These are phyloP conservation scores for Pachyrhizus erosus DNA, from an alignment of 306 rosid species.

Conservation along the genomic window DNA sequence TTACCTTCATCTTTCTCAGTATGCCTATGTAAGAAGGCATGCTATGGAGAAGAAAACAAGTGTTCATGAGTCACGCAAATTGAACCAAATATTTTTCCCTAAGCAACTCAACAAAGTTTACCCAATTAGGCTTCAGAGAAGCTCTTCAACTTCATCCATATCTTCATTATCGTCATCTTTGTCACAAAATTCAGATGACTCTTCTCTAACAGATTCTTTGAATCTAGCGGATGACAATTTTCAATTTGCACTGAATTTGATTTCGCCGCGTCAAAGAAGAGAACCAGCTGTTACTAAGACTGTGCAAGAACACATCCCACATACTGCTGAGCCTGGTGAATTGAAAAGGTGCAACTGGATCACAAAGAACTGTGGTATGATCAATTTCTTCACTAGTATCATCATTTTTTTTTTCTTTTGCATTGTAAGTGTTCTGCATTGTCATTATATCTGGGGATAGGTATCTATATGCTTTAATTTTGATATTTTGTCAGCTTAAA, in stretches of 20 bases:
- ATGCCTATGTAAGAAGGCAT: conserved; percentile 62
- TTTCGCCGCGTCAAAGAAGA: conserved; percentile 58
- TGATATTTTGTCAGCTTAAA: not conserved
- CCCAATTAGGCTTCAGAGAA: conserved; percentile 81
- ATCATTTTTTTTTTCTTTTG: not conserved
- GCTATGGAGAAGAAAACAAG: conserved; percentile 59
- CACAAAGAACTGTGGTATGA: conserved; percentile 78
- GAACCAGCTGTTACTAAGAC: conserved; percentile 46
- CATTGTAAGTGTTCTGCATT: not conserved
- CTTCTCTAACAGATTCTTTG: conserved; percentile 63
- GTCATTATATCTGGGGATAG: not conserved
- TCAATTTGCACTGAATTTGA: conserved; percentile 64
- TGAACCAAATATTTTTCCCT: conserved; percentile 55
- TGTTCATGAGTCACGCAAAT: conserved; percentile 57
- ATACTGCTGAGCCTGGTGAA: conserved; percentile 50
- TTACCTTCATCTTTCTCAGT: conserved; percentile 32
- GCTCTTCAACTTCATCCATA: conserved; percentile 70
- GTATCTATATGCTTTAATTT: not conserved
- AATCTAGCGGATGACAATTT: conserved; percentile 64
- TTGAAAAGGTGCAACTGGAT: conserved; percentile 91
- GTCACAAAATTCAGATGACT: conserved; percentile 84
- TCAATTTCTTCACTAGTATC: not conserved
- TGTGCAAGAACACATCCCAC: conserved; percentile 21
- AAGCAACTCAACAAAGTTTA: conserved; percentile 76
- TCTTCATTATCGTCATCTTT: conserved; percentile 63